phyloP scores from a whole-genome alignment of 2,329 filamentous ascomycete species.

The Neonectria hederae region DNA sequence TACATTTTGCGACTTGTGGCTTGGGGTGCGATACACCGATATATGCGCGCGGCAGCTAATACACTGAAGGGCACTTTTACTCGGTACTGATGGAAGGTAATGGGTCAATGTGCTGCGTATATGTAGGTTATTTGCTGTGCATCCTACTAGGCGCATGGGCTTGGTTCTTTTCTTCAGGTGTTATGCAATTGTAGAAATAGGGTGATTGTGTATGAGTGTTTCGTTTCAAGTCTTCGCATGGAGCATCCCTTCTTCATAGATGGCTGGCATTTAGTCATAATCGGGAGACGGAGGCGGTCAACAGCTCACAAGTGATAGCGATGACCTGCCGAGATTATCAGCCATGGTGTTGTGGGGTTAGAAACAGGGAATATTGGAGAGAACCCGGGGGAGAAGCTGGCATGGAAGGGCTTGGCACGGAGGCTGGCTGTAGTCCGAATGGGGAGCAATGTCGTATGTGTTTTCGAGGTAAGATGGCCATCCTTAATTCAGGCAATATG shows the following conservation, averaged over 20 bases:
- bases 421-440: background rate
- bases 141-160: background rate
- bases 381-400: background rate
- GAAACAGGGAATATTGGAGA: background rate
- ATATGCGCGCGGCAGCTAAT: background rate
- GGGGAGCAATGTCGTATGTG: background rate
- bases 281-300: background rate
- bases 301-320: background rate
- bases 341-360: background rate
- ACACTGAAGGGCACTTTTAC: constrained; percentile 1
- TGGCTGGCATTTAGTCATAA: too few relatives aligned
- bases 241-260: background rate
- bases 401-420: background rate
- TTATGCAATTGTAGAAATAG: background rate
- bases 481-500: too few relatives aligned
- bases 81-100: background rate
- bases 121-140: background rate
- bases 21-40: background rate
- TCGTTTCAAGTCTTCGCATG: background rate
- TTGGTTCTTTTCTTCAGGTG: background rate
- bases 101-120: too few relatives aligned
- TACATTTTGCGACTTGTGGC: background rate
- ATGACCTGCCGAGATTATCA: background rate
- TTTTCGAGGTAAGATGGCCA: background rate
- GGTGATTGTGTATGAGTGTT: background rate